Evolutionary conservation across 768 basidiomycete genomes (phyloP).

Genomic region (Trametes cinnabarina): DNA sequence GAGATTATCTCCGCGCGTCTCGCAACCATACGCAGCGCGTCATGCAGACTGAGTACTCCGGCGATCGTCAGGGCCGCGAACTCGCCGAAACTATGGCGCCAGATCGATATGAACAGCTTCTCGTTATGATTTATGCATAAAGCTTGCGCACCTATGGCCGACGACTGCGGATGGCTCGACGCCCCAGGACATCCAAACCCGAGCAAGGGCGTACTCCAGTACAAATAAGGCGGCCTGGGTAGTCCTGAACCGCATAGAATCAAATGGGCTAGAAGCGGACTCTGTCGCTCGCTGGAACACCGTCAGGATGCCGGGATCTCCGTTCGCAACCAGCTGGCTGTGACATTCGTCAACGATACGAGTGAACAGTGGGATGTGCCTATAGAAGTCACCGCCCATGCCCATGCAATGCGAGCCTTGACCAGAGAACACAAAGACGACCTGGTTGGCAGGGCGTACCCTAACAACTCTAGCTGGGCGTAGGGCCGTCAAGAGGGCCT

Average conservation of each 20-base stretch:
- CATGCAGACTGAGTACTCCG: conserved; percentile 52
- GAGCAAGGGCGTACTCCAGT: conserved; percentile 60
- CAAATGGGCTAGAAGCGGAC: no score
- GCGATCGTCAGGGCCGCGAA: conserved; percentile 70
- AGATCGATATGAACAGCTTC: neutral
- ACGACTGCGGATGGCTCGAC: conserved; percentile 56
- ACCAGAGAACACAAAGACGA: conserved; percentile 71
- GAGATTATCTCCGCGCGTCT: conserved; percentile 57
- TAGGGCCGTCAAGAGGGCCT: conserved; percentile 50
- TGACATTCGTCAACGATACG: conserved; percentile 59
- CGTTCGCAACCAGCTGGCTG: conserved; percentile 42
- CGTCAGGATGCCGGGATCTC: conserved; percentile 48
- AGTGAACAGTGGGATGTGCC: conserved; percentile 46
- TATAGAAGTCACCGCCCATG: conserved; percentile 62
- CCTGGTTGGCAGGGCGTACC: conserved; percentile 29
- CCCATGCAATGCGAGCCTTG: conserved; percentile 67
- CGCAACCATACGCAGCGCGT: conserved; percentile 57
- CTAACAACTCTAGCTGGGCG: conserved; percentile 34
- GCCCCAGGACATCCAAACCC: conserved; percentile 71
- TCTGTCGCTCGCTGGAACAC: no score
- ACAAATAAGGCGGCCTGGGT: conserved; percentile 34
- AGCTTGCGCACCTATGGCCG: conserved; percentile 61
- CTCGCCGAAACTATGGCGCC: conserved; percentile 61
- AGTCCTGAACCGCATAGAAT: no score
- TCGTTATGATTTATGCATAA: no score